Evolutionary conservation across 257 asterid genomes (phyloP), one percentile per base, ranked within the genome.

Genomic region (Craterostigma plantagineum): DNA sequence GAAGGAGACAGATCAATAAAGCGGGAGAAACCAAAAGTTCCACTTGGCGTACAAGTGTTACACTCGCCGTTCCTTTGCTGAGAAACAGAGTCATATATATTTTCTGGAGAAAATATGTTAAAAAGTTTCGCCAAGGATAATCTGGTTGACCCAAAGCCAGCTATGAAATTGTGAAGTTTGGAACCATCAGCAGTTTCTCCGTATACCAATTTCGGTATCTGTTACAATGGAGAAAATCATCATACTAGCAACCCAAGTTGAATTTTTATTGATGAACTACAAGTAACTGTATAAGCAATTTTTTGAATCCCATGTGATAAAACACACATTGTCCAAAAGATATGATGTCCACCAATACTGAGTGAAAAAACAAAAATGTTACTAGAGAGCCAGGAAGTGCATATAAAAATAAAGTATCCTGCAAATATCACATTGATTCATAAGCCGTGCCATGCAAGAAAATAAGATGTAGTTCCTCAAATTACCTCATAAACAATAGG

Each of bases 171-270:
- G 35, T 30, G 60, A 45, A 56, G 54, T 52, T 52, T 55, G 48
- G 70, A 62, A 49, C 48, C 56, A 35, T 34, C 68, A 46, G 55
- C 58, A 49, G 60, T 42, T 58, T 67, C 99, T 61, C 65, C 79
- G 69, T 70, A 77, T 56, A 83, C 73, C 69, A 79, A 63, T 60
- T 90, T 90, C 23, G 99, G 99, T 14, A 90, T 72, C 99, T 90
- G 63, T 17, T n/a, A n/a, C n/a, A n/a, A n/a, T n/a, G n/a, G n/a
- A n/a, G n/a, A n/a, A n/a, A n/a, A n/a, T n/a, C n/a, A n/a, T n/a
- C n/a, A n/a, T n/a, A n/a, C n/a, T n/a, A n/a, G n/a, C n/a, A n/a
- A n/a, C n/a, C n/a, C n/a, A n/a, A n/a, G n/a, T n/a, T n/a, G n/a
- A n/a, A n/a, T n/a, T n/a, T n/a, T n/a, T n/a, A n/a, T n/a, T n/a